Evolutionary conservation across 352 stramenopile genomes (phyloP), one percentile per base, ranked within the genome.

Genomic region (Aphanomyces stellatus): DNA sequence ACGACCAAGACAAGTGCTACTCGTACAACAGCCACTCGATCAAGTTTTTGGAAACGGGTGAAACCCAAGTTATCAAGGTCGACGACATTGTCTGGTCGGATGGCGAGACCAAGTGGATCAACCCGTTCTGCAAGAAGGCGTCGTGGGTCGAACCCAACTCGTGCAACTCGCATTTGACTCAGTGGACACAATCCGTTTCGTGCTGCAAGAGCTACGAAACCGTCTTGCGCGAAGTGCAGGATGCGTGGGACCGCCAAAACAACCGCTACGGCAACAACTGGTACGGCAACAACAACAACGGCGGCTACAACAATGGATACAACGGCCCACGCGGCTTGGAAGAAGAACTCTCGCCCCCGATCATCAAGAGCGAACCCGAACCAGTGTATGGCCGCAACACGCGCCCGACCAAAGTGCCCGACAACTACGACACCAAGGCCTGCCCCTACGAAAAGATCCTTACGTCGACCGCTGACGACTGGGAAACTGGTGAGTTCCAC

Each of bases 141-240:
- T 59, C 51, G 51, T 59, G 51, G 51, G 8, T 13, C 5, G 51
- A 59, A 37, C 51, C 51, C 15, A 11, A 37, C 13, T 59, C 51
- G 51, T 59, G 51, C 51, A 59, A 25, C 51, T 33, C 51, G 25
- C 51, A 59, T 22, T 59, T 59, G 51, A 59, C 51, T 4, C 51
- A 59, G 51, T 59, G 51, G 51, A 4, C 27, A 22, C n/a, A 37
- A 22, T 25, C 13, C 25, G 51, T 59, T 8, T 13, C 22, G 22
- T 59, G 51, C 51, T 59, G 51, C 28, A 59, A 59, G 51, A 59
- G 51, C 30, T 59, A 59, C 28, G 51, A 31, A 35, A 59, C 51
- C 30, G 51, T 59, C 24, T 35, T 59, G 1, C 24, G 11, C 13
- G 51, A 59, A 1, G 8, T 59, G 17, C 51, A 59, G 25, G 51